Conservation (phyloP, 1,284 basidiomycete species). For the Boletus smithii region DNA sequence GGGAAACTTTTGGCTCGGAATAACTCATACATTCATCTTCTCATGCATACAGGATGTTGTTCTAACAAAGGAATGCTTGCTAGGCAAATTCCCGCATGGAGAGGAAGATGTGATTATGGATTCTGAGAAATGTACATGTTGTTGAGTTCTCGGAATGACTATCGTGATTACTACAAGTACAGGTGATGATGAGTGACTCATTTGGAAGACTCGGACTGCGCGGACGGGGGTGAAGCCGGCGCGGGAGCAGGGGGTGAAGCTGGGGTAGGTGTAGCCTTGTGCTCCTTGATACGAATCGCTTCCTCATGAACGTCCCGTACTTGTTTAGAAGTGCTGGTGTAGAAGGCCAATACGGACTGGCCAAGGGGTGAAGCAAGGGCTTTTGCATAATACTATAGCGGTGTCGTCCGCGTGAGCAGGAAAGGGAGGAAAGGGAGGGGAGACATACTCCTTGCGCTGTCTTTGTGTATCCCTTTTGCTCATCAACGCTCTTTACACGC, state of each 20-base stretch:
- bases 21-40: background rate
- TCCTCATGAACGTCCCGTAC: constrained; percentile 86
- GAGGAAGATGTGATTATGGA: background rate
- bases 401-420: constrained; percentile 1
- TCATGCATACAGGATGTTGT: constrained; percentile 1
- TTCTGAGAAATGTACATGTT: background rate
- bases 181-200: background rate
- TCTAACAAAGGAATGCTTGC: constrained; percentile 8
- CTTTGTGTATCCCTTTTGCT: constrained; percentile 75
- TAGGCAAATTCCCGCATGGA: background rate
- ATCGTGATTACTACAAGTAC: constrained; percentile 16
- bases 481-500: constrained; percentile 72
- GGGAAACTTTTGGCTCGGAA: background rate
- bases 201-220: constrained; percentile 13
- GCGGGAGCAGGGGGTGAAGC: constrained; percentile 17
- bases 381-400: constrained; percentile 68
- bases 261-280: constrained; percentile 40
- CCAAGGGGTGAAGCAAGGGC: constrained; percentile 75
- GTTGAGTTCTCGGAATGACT: background rate
- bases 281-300: constrained; percentile 70
- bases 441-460: constrained; percentile 59
- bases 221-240: constrained; percentile 6
- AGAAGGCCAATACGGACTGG: constrained; percentile 72
- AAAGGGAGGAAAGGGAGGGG: background rate
- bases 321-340: constrained; percentile 79